phyloP scores from a whole-genome alignment of 345 rosid genomes.

The Hibiscus syriacus region DNA sequence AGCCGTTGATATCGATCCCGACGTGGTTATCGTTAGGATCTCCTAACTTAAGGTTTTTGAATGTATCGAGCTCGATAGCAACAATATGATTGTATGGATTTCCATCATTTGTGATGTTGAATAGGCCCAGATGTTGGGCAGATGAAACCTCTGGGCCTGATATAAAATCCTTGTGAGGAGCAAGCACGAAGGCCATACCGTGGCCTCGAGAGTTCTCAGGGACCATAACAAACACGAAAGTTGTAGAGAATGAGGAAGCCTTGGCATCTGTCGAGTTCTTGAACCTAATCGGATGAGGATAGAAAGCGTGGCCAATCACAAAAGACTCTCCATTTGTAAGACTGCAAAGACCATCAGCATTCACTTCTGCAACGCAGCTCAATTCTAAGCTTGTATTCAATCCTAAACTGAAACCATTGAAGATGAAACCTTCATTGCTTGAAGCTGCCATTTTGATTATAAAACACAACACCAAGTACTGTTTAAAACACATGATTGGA shows the following conservation, averaged over 20 bases:
- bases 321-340: constrained; percentile 27
- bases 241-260: constrained; percentile 31
- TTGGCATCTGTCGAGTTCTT: not conserved
- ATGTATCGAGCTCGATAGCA: constrained; percentile 52
- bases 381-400: not conserved
- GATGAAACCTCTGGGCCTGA: constrained; percentile 12
- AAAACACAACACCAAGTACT: too few relatives aligned
- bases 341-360: constrained; percentile 25
- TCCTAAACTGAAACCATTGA: too few relatives aligned
- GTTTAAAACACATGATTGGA: too few relatives aligned
- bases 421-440: too few relatives aligned
- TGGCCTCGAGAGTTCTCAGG: constrained; percentile 24
- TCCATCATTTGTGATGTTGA: constrained; percentile 20
- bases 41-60: constrained; percentile 1
- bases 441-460: too few relatives aligned
- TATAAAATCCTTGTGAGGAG: constrained; percentile 25
- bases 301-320: constrained; percentile 42
- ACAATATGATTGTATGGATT: constrained; percentile 24
- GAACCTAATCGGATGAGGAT: constrained; percentile 19
- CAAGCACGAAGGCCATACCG: constrained; percentile 40
- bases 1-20: constrained; percentile 42
- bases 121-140: constrained; percentile 35
- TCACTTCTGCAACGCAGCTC: constrained; percentile 22
- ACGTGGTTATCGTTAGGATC: constrained; percentile 30
- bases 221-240: constrained; percentile 36